Conservation (phyloP, 345 rosid species). For the Bruguiera parviflora region DNA sequence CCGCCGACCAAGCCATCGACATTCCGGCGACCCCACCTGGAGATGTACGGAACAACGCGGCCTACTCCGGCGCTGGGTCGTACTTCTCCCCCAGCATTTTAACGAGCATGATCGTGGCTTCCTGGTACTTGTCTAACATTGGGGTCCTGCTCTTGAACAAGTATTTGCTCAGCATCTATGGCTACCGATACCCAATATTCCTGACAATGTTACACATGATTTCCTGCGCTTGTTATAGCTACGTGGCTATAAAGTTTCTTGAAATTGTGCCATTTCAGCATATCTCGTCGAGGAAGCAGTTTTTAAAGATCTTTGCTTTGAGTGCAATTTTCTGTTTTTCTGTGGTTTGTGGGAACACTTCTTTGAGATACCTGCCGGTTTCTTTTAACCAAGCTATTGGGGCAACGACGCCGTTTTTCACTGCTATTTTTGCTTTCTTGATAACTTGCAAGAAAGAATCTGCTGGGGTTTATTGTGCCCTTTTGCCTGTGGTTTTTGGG, state of each 20-base stretch:
- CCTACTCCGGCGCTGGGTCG: constrained; percentile 38
- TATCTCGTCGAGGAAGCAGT: constrained; percentile 69
- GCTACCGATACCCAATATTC: constrained; percentile 89
- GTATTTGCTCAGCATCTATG: constrained; percentile 88
- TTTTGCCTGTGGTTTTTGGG: constrained; percentile 88
- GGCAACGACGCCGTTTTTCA: constrained; percentile 98
- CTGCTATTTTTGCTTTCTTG: constrained; percentile 86
- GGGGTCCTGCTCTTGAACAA: constrained; percentile 93
- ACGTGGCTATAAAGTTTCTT: constrained; percentile 61
- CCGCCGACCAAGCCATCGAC: constrained; percentile 48
- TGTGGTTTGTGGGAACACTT: constrained; percentile 94
- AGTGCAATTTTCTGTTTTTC: constrained; percentile 88
- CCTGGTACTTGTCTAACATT: constrained; percentile 92
- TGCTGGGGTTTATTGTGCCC: constrained; percentile 75
- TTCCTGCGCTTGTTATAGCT: constrained; percentile 80
- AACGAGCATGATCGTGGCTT: constrained; percentile 72
- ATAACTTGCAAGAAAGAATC: constrained; percentile 90
- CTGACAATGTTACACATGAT: constrained; percentile 92
- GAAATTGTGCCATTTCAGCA: constrained; percentile 85
- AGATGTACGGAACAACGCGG: constrained; percentile 45
- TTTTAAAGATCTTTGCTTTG: constrained; percentile 71
- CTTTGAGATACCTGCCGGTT: constrained; percentile 86
- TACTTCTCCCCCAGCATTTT: constrained; percentile 48
- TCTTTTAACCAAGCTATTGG: constrained; percentile 98
- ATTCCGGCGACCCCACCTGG: constrained; percentile 90